phyloP scores from a whole-genome alignment of 257 asterid species.

The Solanum sitiens region DNA sequence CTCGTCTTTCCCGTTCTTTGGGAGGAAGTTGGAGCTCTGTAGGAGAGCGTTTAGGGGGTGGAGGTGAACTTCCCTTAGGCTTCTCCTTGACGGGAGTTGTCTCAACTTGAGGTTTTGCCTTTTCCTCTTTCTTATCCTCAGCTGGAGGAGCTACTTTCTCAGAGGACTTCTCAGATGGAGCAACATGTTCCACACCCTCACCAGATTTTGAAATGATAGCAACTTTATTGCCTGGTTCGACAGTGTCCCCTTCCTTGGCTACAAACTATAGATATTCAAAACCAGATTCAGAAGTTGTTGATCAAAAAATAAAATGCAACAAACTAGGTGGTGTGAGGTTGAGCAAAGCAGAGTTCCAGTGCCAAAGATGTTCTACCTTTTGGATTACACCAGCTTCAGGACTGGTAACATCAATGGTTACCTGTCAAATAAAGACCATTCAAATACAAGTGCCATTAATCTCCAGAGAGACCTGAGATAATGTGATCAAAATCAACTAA shows the following conservation, averaged over 20 bases:
- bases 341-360: neutral
- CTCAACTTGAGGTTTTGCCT: constrained; percentile 45
- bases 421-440: constrained; percentile 34
- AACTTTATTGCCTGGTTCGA: constrained; percentile 85
- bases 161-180: constrained; percentile 70
- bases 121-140: constrained; percentile 47
- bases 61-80: constrained; percentile 38
- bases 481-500: neutral
- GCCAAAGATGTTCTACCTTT: constrained; percentile 37
- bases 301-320: neutral
- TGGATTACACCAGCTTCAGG: constrained; percentile 98
- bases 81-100: constrained; percentile 37
- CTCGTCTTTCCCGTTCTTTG: constrained; percentile 93
- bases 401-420: constrained; percentile 93
- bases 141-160: constrained; percentile 43
- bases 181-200: constrained; percentile 74
- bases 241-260: constrained; percentile 94
- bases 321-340: neutral
- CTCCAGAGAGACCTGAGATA: neutral
- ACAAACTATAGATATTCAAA: constrained; percentile 35
- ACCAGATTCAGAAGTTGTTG: neutral
- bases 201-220: constrained; percentile 87
- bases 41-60: constrained; percentile 60
- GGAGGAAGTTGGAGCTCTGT: constrained; percentile 94
- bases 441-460: neutral